Evolutionary conservation across 2,329 filamentous ascomycete species (phyloP), one percentile per base, ranked within the genome.

Genomic region (Epichloe sp.): DNA sequence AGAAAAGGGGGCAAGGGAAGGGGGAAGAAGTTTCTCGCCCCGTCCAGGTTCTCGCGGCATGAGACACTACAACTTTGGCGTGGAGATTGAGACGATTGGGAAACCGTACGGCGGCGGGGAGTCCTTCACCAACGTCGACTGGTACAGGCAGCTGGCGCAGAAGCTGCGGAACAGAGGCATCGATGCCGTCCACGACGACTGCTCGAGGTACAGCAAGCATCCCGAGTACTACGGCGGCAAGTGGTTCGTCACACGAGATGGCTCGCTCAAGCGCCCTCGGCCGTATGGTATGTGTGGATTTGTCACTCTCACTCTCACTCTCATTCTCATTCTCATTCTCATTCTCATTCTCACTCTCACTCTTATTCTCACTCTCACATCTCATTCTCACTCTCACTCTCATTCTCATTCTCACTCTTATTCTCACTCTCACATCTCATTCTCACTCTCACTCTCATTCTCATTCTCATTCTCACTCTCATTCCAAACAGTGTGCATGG

Each of bases 181-280:
- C 52, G 55, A 62, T 40, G 67, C 67, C 23, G 62, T 65, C 4
- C 61, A 67, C 54, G 66, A 69, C 50, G 65, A 68, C 55, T 62
- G 63, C 54, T 68, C 65, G 38, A 60, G 58, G 44, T 69, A 68
- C 56, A 67, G 63, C 61, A 70, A 70, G 53, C 67, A 69, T 34
- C 67, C 67, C 2, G 67, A 70, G 55, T 68, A 69, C 56, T 69
- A 70, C 44, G 66, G 65, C 51, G 65, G 65, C 15, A 69, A 70
- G 56, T 69, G 67, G 67, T 70, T 68, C 53, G 65, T 70, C 51
- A 70, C 67, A 11, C 60, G 65, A 34, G 67, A 70, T 52, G 67
- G 66, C 5, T 70, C 67, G 21, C 55, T 70, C 43, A 66, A 68
- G 54, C 58, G 67, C n/a, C 63, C 63, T 49, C 58, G 59, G 35